phyloP scores from a whole-genome alignment of 345 rosid species.

The Citropsis articulata region DNA sequence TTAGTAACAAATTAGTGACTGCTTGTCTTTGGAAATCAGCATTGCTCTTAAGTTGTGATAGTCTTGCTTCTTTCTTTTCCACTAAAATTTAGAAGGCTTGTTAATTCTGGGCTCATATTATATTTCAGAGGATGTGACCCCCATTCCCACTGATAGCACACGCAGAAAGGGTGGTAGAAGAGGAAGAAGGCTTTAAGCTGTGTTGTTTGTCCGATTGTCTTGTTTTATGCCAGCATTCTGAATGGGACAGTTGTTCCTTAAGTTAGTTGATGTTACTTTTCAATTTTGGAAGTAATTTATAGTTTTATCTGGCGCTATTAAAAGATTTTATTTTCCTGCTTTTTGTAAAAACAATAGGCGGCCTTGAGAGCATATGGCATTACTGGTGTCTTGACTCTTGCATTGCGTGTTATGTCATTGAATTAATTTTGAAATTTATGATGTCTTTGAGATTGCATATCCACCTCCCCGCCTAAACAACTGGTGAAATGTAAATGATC shows the following conservation, averaged over 20 bases:
- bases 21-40: background rate
- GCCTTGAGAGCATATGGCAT: background rate
- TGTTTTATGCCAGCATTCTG: background rate
- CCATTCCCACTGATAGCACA: constrained; percentile 58
- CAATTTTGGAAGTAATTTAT: constrained; percentile 13
- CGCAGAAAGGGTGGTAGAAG: constrained; percentile 67
- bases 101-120: background rate
- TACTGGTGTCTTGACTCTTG: constrained; percentile 3
- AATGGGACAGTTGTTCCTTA: constrained; percentile 1
- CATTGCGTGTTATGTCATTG: background rate
- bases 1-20: background rate
- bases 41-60: background rate
- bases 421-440: background rate
- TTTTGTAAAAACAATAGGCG: constrained; percentile 10
- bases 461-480: too few relatives aligned
- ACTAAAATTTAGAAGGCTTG: background rate
- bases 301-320: background rate
- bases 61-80: background rate
- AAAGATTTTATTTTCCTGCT: background rate
- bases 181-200: constrained; percentile 52
- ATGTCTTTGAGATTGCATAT: background rate
- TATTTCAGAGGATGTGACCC: constrained; percentile 58
- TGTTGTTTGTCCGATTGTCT: background rate
- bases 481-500: too few relatives aligned
- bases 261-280: background rate